Evolutionary conservation across 768 basidiomycete genomes (phyloP).

Genomic region (Lactarius tabidus): DNA sequence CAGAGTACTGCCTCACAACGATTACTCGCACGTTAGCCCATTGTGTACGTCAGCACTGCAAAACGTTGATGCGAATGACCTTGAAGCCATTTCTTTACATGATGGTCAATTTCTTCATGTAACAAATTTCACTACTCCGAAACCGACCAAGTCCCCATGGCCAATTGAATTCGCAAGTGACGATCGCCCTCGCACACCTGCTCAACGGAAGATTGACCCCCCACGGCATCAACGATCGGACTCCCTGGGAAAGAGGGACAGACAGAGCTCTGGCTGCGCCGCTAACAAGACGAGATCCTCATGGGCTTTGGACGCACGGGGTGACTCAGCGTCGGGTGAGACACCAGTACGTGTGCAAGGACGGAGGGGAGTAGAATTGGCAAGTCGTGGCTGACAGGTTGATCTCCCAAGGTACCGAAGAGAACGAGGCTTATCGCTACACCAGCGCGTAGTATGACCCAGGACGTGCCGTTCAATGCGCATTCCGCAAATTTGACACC

Average conservation of each 20-base stretch:
- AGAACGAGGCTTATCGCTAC: neutral
- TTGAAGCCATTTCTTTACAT: neutral
- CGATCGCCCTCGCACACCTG: neutral
- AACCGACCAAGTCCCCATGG: neutral
- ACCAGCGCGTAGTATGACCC: neutral
- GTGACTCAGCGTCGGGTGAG: neutral
- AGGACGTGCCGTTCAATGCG: neutral
- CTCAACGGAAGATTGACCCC: neutral
- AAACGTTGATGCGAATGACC: neutral
- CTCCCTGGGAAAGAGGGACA: neutral
- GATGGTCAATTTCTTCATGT: neutral
- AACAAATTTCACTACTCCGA: neutral
- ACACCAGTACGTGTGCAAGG: slow-evolving; percentile 5
- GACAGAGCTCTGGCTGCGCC: neutral
- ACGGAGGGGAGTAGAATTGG: neutral
- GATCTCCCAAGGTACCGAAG: slow-evolving; percentile 2
- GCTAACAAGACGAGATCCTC: neutral
- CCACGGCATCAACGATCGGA: neutral
- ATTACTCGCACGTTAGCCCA: neutral
- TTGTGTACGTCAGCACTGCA: neutral
- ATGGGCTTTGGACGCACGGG: neutral
- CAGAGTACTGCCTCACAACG: neutral
- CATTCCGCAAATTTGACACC: neutral
- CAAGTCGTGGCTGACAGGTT: neutral
- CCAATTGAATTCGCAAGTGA: neutral